phyloP scores from a whole-genome alignment of 2,329 filamentous ascomycete genomes.

The Diaporthe longicolla region DNA sequence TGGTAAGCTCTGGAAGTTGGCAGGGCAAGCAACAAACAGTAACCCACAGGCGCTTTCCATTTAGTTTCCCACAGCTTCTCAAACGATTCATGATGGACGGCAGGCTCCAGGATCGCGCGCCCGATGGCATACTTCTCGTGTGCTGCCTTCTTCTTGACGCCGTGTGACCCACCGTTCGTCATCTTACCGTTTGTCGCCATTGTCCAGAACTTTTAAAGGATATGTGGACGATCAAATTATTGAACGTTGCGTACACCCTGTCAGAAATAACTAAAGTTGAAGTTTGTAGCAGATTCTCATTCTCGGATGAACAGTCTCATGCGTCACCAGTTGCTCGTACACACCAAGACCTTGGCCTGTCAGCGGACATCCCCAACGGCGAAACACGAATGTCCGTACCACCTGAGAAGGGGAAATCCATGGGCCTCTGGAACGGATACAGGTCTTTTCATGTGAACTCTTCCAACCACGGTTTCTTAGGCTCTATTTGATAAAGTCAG shows the following conservation, averaged over 20 bases:
- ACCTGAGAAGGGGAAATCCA: not conserved
- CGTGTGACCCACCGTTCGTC: not conserved
- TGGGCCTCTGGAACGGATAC: too few relatives aligned
- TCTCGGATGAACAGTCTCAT: not conserved
- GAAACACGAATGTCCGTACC: not conserved
- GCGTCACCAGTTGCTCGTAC: not conserved
- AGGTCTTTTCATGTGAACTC: not conserved
- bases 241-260: too few relatives aligned
- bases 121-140: conserved; percentile 22
- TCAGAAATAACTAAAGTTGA: too few relatives aligned
- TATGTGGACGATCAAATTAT: not conserved
- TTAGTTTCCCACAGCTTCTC: conserved; percentile 80
- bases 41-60: conserved; percentile 76
- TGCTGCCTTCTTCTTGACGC: not conserved
- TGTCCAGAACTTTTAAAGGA: not conserved
- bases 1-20: not conserved
- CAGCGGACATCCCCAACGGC: conserved; percentile 29
- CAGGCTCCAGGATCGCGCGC: conserved; percentile 22
- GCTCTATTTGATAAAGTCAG: not conserved
- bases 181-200: not conserved
- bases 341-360: not conserved
- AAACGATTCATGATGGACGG: conserved; percentile 49
- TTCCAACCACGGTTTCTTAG: not conserved
- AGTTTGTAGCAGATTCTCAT: not conserved
- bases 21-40: too few relatives aligned